A percentile compares a stretch with the other conserved stretches of the same genome.
These are phyloP conservation scores for Aspergillus unguis DNA, from an alignment of 2,329 filamentous ascomycete species.

Conservation along the genomic window DNA sequence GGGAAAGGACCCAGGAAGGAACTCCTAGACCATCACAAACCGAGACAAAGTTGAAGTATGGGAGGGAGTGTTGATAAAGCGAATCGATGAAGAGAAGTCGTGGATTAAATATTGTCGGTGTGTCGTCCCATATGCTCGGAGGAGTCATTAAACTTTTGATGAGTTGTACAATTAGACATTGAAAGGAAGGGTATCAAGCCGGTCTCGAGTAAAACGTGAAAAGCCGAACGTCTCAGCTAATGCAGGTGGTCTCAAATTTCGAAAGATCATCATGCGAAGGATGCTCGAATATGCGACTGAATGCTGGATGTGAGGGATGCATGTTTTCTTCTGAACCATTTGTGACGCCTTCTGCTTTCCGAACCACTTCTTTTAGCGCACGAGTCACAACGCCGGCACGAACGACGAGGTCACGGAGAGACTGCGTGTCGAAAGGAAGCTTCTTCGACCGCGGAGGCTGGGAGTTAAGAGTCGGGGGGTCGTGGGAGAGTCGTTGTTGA, in stretches of 20 bases:
- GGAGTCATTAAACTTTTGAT: conserved; percentile 18
- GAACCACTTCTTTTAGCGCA: conserved; percentile 49
- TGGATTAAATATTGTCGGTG: conserved; percentile 10
- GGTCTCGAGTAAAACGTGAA: conserved; percentile 10
- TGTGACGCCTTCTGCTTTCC: conserved; percentile 48
- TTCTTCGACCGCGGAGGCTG: conserved; percentile 43
- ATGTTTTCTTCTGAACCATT: conserved; percentile 26
- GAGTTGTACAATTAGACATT: conserved; percentile 13
- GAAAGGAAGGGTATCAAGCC: conserved; percentile 12
- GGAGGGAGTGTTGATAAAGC: background rate
- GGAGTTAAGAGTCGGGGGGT: conserved; percentile 23
- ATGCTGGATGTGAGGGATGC: conserved; percentile 41
- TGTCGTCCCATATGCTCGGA: conserved; percentile 16
- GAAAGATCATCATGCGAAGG: conserved; percentile 34
- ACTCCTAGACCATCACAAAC: conserved; percentile 7
- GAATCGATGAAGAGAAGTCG: conserved; percentile 5
- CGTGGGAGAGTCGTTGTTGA: conserved; percentile 41
- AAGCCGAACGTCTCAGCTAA: conserved; percentile 21
- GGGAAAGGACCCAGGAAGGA: conserved; percentile 9
- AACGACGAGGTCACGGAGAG: conserved; percentile 59
- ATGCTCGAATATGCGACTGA: conserved; percentile 48
- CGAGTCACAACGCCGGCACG: conserved; percentile 49
- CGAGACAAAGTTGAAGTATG: conserved; percentile 7
- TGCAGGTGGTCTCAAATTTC: conserved; percentile 23
- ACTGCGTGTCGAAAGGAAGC: conserved; percentile 65